Base-by-base conservation (phyloP, 306 rosid species). In the Neltuma alba region DNA sequence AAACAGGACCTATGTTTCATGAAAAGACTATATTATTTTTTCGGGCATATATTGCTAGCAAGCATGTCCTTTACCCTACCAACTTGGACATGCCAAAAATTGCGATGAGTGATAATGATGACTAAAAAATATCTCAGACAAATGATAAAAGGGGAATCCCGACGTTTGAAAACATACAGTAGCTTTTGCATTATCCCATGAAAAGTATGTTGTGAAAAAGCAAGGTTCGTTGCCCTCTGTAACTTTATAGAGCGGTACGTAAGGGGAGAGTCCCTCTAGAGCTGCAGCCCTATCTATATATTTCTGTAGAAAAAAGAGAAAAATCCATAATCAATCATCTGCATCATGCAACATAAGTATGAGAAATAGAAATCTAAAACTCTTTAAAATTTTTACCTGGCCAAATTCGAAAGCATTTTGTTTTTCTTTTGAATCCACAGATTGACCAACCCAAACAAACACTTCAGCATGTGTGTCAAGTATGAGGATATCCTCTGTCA, bases 381-480 rank as follows among this genome's bases (percentile, higher is more conserved):
- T 18, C 64, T 74, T 44, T 15, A 78, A 73, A 78, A 76, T 79
- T 70, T 63, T 67, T 84, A 96, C 99, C 97, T 91, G 89, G 77
- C 88, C 96, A 79, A 91, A 80, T 75, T 96, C 99, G 76, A 91
- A 88, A 88, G 87, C 90, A 85, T 80, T 93, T 87, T 90, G 97
- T 82, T 91, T 96, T 86, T 93, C 99, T 86, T 90, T 96, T 7
- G 88, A 67, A 74, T 93, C 99, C 80, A 91, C 98, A 55, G 81
- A 90, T 61, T 93, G 97, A 61, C 99, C 99, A 83, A 96, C 87
- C 99, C 99, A 96, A 79, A 96, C 85, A 86, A 96, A 90, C 76
- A 96, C 96, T 91, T 96, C 99, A n/a, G 93, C 98, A 77, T 93
- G 98, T 0, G 99, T 93, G 83, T 96, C 97, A 52, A 96, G 98